Base-by-base conservation (phyloP, 306 rosid species). In the Spatholobus suberectus region DNA sequence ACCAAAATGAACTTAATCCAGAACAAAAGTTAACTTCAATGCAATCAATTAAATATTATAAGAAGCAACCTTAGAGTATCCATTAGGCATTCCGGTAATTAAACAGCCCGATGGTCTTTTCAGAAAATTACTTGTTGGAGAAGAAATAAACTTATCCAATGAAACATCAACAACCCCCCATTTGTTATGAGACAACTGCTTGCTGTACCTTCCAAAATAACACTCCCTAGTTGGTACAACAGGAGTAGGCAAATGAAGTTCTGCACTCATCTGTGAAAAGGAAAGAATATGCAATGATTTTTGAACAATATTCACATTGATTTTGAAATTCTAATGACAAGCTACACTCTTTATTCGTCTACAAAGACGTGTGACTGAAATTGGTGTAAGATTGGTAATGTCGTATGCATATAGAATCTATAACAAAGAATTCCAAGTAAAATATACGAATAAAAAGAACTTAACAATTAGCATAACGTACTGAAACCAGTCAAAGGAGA, bases 91-190 rank as follows among this genome's bases (percentile, higher is more conserved):
- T 78, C 35, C 63, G 12, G 15, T n/a, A 15, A 92, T 85, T 27
- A 90, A 61, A 79, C 97, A 92, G 1, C 97, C 95, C 0, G 95
- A 92, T 3, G 97, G 97, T 46, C 82, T 79, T 82, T 85, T 84
- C 47, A 73, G 75, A 27, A 83, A 68, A 35, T 46, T 70, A 24
- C 6, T 40, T 2, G 85, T 78, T 21, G 92, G 91, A 70, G 62
- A 69, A 8, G 86, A 84, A 43, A 89, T 75, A 75, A 73, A 24
- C 11, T 85, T 68, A 55, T 92, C 94, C 84, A 90, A 51, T 1
- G 97, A 89, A 40, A 86, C 77, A 81, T 92, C 97, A 14, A 92
- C 97, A 1, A 92, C 66, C 5, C 73, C 94, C 94, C 97, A 92
- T 10, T 21, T 21, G 4, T 70, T 71, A 1, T 21, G 20, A 57